These are phyloP conservation scores for Cladosporium sp. DNA, from an alignment of 2,329 filamentous ascomycete species.

Conservation along the genomic window DNA sequence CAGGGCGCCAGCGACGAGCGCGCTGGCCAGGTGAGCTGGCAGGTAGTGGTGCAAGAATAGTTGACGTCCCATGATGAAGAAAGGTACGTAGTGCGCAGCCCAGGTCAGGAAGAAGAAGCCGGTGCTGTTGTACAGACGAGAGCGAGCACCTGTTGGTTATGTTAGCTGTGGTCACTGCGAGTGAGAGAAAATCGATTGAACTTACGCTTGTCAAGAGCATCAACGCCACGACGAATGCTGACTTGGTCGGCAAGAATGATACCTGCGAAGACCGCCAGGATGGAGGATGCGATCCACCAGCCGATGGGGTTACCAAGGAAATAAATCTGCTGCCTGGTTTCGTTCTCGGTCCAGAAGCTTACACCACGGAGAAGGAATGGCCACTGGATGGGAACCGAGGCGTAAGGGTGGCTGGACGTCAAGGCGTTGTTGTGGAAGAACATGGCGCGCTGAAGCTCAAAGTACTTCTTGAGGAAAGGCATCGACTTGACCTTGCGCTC, in stretches of 20 bases:
- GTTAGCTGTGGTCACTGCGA: neutral
- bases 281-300: conserved; percentile 92
- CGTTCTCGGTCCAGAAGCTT: conserved; percentile 98
- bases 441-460: conserved; percentile 96
- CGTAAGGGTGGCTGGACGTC: conserved; percentile 94
- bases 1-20: conserved; percentile 82
- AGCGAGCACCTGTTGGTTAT: conserved; percentile 65
- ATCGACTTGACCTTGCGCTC: conserved; percentile 74
- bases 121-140: conserved; percentile 94
- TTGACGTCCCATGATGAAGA: conserved; percentile 97
- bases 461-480: conserved; percentile 89
- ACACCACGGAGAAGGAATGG: conserved; percentile 95
- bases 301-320: conserved; percentile 95
- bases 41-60: conserved; percentile 98
- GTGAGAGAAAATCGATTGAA: conserved; percentile 26
- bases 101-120: conserved; percentile 99
- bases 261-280: conserved; percentile 88
- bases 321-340: conserved; percentile 94
- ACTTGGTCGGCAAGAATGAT: conserved; percentile 91
- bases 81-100: conserved; percentile 95
- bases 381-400: conserved; percentile 94
- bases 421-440: conserved; percentile 99
- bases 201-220: conserved; percentile 90
- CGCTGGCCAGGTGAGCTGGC: conserved; percentile 86
- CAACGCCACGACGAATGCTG: conserved; percentile 84